phyloP scores from a whole-genome alignment of 1,139 yeast species.

The Magnusiomyces sp. region DNA sequence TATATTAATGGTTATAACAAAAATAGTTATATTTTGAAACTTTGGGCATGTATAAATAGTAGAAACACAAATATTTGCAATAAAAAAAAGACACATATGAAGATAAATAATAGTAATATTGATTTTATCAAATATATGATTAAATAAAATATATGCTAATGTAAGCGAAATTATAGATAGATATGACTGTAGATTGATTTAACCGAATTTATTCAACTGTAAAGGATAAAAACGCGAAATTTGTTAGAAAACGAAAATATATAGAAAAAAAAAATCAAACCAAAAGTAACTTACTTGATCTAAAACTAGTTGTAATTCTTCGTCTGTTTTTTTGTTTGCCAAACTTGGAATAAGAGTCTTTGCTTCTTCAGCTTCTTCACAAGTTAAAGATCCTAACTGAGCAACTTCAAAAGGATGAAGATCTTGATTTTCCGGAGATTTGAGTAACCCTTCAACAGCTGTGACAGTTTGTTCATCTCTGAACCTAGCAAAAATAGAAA shows the following conservation, averaged over 20 bases:
- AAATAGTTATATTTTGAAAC: too few species aligned
- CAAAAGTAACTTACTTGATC: slow-evolving; percentile 51
- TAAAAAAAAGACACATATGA: too few species aligned
- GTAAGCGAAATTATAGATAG: too few species aligned
- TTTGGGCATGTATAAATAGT: too few species aligned
- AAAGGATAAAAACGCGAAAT: not conserved
- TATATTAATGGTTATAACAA: too few species aligned
- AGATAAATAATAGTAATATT: too few species aligned
- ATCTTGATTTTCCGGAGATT: slow-evolving; percentile 54
- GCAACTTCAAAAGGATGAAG: slow-evolving; percentile 95
- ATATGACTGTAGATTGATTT: too few species aligned
- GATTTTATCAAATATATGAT: too few species aligned
- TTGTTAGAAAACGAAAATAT: not conserved
- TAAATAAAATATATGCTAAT: too few species aligned
- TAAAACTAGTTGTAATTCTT: slow-evolving; percentile 75
- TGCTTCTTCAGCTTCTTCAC: slow-evolving; percentile 97
- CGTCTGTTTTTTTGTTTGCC: slow-evolving; percentile 69
- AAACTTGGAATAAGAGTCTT: slow-evolving; percentile 87
- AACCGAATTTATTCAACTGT: slow-evolving; percentile 3
- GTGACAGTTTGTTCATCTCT: slow-evolving; percentile 87
- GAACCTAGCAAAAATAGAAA: slow-evolving; percentile 80
- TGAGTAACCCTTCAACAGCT: slow-evolving; percentile 82
- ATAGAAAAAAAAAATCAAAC: not conserved
- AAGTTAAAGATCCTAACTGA: slow-evolving; percentile 84
- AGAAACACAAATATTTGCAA: too few species aligned